Evolutionary conservation across 768 basidiomycete genomes (phyloP), one percentile per base, ranked within the genome.

Genomic region (Rhodotorula babjevae): DNA sequence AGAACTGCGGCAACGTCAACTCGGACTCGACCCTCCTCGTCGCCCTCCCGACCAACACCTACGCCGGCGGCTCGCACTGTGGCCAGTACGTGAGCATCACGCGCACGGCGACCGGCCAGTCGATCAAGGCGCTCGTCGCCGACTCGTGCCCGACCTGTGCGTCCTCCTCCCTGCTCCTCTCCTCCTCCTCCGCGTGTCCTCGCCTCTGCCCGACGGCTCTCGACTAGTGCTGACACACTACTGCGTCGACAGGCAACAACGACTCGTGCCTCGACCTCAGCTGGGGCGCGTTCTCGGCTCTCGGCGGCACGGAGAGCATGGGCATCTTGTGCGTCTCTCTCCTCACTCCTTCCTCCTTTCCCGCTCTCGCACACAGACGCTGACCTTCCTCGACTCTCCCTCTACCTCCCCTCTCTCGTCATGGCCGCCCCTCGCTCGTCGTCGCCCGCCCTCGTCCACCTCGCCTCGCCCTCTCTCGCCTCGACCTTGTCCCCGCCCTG

Each of bases 41-140:
- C 50, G 74, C 77, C 2, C 66, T 77, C 46, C 71, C 72, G 11
- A 72, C 74, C 56, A 16, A 36, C 12, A 61, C 60, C 27, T 46
- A 61, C 61, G 70, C 53, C 56, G 55, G 42, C 23, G 77, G 77
- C n/a, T 36, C 53, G 9, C 59, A 76, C 72, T 78, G 77, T 68
- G 75, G 77, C n/a, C 42, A 62, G 27, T 63, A 66, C 31, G 71
- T 78, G 27, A 47, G 29, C 23, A 72, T 78, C 66, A 72, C 65
- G 21, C 67, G 73, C 21, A 11, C 55, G 21, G 69, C 74, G 40
- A 75, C 74, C 8, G 75, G 75, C 19, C 58, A 70, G 9, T 31
- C 27, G 27, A 72, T 71, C 69, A 67, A 57, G 25, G 77, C 75
- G 5, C 47, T 61, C 31, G 75, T 78, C 23, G 69, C 69, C 36